These are phyloP conservation scores for Penicillium angulare DNA, from an alignment of 495 filamentous ascomycete genomes.

Conservation along the genomic window DNA sequence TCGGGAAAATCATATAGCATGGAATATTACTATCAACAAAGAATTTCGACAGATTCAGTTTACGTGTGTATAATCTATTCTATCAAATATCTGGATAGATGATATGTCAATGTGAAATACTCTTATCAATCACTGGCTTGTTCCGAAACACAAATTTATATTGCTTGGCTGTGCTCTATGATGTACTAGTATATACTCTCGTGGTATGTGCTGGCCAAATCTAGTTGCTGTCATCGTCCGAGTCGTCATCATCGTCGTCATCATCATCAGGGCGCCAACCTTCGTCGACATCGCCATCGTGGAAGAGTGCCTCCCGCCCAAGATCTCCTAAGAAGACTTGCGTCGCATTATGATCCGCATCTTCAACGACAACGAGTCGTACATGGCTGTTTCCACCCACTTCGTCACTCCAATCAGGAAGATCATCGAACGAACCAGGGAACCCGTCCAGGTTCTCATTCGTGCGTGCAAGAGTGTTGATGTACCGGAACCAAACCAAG, in stretches of 20 bases:
- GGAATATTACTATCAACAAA: too few species aligned
- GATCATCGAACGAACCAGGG: constrained; percentile 10
- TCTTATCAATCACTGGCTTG: too few species aligned
- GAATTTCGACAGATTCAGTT: too few species aligned
- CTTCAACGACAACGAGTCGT: constrained; percentile 14
- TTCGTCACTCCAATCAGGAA: constrained; percentile 16
- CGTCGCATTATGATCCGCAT: constrained; percentile 14
- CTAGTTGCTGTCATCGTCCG: constrained; percentile 5
- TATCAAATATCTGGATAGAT: too few species aligned
- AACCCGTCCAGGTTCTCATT: constrained; percentile 15
- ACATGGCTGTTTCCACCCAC: constrained; percentile 14
- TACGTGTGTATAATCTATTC: too few species aligned
- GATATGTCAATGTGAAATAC: too few species aligned
- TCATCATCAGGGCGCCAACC: constrained; percentile 10
- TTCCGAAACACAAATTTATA: too few species aligned
- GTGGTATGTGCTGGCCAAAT: background rate
- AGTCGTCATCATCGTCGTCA: background rate
- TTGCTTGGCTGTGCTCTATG: background rate
- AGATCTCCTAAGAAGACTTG: constrained; percentile 10
- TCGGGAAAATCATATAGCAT: too few species aligned
- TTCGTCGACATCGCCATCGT: constrained; percentile 4
- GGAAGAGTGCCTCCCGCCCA: constrained; percentile 12
- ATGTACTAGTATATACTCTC: background rate
- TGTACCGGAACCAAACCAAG: constrained; percentile 17
- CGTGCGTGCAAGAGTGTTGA: constrained; percentile 16